Percentiles rank a stretch among this genome's conserved stretches.
These are phyloP conservation scores for Neurospora africana DNA, from an alignment of 495 filamentous ascomycete genomes.

Conservation along the genomic window DNA sequence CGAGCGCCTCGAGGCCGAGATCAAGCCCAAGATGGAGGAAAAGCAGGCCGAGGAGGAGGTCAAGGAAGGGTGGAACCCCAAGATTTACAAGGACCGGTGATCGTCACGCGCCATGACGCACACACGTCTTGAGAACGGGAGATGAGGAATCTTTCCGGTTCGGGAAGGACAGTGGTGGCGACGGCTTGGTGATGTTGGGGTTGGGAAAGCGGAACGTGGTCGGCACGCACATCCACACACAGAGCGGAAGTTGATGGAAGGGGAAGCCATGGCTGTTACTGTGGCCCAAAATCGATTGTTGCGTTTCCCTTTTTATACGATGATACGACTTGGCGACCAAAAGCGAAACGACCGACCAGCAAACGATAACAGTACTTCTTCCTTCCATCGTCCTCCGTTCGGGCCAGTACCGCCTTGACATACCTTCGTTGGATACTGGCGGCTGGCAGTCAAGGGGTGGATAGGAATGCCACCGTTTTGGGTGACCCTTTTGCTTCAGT, in stretches of 20 bases:
- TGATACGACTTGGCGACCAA: not conserved
- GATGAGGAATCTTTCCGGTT: not conserved
- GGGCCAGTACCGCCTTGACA: not conserved
- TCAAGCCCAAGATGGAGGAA: slow-evolving; percentile 42
- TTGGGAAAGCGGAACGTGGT: not conserved
- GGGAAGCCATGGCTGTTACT: not conserved
- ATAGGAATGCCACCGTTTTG: not conserved
- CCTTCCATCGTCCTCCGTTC: not conserved
- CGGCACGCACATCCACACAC: not conserved
- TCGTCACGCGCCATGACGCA: not conserved
- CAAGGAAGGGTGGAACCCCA: slow-evolving; percentile 83
- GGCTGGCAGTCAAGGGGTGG: not conserved
- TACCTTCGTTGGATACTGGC: not conserved
- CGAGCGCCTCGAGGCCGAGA: slow-evolving; percentile 83
- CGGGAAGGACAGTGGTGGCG: not conserved
- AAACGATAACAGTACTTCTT: not conserved
- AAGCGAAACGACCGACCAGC: not conserved
- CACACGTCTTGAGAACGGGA: not conserved
- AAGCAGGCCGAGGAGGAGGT: slow-evolving; percentile 51
- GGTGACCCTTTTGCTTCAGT: too few relatives aligned
- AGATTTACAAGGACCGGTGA: slow-evolving; percentile 82
- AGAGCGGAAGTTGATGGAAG: not conserved
- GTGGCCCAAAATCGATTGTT: not conserved
- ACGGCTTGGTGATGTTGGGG: not conserved
- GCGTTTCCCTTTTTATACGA: not conserved